Evolutionary conservation across 495 filamentous ascomycete species (phyloP).

Genomic region (Annulohypoxylon stygium): DNA sequence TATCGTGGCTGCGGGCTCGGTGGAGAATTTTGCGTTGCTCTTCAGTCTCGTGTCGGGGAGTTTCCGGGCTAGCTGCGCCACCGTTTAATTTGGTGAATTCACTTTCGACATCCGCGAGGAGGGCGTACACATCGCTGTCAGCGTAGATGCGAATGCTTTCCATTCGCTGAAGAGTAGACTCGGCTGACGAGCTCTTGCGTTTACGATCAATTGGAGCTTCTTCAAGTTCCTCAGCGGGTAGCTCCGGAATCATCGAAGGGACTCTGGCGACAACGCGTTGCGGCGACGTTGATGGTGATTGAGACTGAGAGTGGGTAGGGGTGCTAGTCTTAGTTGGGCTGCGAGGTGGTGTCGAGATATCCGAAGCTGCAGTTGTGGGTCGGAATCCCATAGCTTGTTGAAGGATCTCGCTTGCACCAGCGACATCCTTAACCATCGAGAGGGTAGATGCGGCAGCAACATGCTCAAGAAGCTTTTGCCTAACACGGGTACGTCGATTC

Average conservation of each 20-base stretch:
- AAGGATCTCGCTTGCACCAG: conserved; percentile 56
- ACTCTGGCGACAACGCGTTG: conserved; percentile 63
- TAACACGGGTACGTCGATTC: conserved; percentile 74
- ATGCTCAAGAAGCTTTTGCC: conserved; percentile 83
- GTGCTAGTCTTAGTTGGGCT: conserved; percentile 58
- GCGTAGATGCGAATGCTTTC: conserved; percentile 78
- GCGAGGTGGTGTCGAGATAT: conserved; percentile 63
- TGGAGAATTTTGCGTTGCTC: conserved; percentile 51
- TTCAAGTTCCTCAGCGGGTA: conserved; percentile 57
- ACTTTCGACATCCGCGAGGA: conserved; percentile 71
- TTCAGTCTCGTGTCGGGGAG: conserved; percentile 31
- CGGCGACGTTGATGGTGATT: conserved; percentile 52
- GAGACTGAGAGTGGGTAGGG: conserved; percentile 44
- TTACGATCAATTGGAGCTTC: conserved; percentile 34
- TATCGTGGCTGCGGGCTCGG: conserved; percentile 58
- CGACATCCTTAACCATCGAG: conserved; percentile 50
- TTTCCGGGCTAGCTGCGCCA: conserved; percentile 39
- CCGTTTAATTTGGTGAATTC: conserved; percentile 67
- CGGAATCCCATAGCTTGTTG: conserved; percentile 58
- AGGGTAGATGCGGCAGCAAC: conserved; percentile 71
- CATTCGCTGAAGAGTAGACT: conserved; percentile 55
- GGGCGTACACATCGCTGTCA: conserved; percentile 71
- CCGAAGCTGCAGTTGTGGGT: conserved; percentile 53
- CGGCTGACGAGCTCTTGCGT: conserved; percentile 42
- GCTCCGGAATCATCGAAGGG: conserved; percentile 62